Percentiles rank a stretch among this genome's conserved stretches.
Evolutionary conservation across 352 stramenopile genomes (phyloP).

Genomic region (Globisporangium canariense): DNA sequence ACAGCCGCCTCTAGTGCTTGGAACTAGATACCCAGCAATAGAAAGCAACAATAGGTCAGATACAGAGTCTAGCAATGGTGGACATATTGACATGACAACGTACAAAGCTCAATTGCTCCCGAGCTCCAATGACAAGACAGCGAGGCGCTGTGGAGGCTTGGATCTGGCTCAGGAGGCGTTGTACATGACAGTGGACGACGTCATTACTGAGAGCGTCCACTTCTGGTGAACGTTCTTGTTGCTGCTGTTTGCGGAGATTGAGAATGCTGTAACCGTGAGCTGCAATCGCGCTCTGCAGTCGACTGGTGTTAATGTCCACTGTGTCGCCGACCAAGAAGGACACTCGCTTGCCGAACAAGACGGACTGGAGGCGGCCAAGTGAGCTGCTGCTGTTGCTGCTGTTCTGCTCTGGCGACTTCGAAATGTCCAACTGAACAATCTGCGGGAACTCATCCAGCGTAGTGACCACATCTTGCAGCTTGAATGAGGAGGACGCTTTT

Average conservation of each 20-base stretch:
- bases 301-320: conserved; percentile 9
- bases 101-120: conserved; percentile 27
- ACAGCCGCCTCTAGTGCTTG: conserved; percentile 26
- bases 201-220: not conserved
- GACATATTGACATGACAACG: not conserved
- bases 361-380: conserved; percentile 17
- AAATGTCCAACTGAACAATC: conserved; percentile 31
- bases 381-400: not conserved
- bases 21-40: conserved; percentile 19
- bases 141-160: conserved; percentile 22
- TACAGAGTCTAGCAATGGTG: not conserved
- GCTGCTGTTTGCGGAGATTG: conserved; percentile 14
- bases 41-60: not conserved
- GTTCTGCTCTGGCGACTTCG: not conserved
- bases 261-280: conserved; percentile 25
- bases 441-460: conserved; percentile 23
- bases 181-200: not conserved
- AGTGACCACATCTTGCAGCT: conserved; percentile 14
- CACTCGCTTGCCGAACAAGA: conserved; percentile 35
- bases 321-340: conserved; percentile 29
- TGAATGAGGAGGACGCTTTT: conserved; percentile 8
- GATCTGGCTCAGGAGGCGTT: conserved; percentile 14
- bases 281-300: conserved; percentile 21
- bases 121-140: conserved; percentile 33
- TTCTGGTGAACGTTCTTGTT: not conserved